Evolutionary conservation across 1,284 basidiomycete species (phyloP).

Genomic region (Mrakiaceae sp.): DNA sequence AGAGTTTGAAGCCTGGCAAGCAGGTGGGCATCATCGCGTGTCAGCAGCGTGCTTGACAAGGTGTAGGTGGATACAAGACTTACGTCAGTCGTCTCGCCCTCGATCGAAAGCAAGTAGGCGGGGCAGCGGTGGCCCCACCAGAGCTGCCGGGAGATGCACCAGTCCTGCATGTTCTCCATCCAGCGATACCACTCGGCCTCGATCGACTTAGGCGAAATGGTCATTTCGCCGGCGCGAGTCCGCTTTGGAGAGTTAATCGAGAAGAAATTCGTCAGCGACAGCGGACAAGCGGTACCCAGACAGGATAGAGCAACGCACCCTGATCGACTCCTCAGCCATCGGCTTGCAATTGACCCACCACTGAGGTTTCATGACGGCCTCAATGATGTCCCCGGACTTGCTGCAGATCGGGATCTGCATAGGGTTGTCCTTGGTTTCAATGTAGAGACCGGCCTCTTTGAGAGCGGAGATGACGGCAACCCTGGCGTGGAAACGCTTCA

Average conservation of each 20-base stretch:
- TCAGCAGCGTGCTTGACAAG: neutral
- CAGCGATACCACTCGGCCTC: slow-evolving; percentile 95
- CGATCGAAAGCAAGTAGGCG: slow-evolving; percentile 83
- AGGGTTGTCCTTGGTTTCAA: slow-evolving; percentile 89
- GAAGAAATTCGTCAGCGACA: neutral
- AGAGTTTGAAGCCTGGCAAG: slow-evolving; percentile 49
- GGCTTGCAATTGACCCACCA: slow-evolving; percentile 98
- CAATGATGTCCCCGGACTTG: slow-evolving; percentile 93
- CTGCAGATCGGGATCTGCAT: slow-evolving; percentile 93
- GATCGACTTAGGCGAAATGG: slow-evolving; percentile 70
- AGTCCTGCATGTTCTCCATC: slow-evolving; percentile 94
- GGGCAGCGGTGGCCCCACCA: slow-evolving; percentile 99
- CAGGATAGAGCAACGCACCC: slow-evolving; percentile 39
- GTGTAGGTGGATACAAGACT: neutral
- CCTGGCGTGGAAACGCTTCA: slow-evolving; percentile 93
- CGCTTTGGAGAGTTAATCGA: slow-evolving; percentile 42
- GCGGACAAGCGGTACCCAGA: neutral
- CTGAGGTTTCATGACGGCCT: slow-evolving; percentile 92
- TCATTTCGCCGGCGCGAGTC: slow-evolving; percentile 71
- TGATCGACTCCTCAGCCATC: slow-evolving; percentile 79
- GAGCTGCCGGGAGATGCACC: slow-evolving; percentile 97
- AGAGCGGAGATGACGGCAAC: slow-evolving; percentile 72
- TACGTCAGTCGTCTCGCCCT: slow-evolving; percentile 67
- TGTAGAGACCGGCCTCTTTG: slow-evolving; percentile 73
- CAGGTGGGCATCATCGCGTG: neutral